Evolutionary conservation across 805 yeast species (phyloP).

Genomic region (Schwanniomyces pseudopolymorphus): DNA sequence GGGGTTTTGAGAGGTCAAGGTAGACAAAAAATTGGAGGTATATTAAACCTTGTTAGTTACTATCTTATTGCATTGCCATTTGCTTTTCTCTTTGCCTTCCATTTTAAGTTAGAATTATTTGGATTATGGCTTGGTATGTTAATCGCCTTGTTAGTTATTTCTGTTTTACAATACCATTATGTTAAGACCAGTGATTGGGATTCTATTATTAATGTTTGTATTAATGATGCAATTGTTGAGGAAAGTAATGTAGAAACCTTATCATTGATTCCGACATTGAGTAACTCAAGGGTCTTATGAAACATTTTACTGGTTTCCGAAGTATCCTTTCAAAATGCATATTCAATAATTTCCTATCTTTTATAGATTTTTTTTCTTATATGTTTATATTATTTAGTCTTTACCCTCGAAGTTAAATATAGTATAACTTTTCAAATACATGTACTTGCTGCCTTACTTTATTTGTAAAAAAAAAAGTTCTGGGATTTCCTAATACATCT

Average conservation of each 20-base stretch:
- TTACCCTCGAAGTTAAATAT: no score
- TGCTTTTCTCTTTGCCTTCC: slow-evolving; percentile 45
- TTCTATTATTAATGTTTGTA: slow-evolving; percentile 35
- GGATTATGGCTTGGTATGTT: slow-evolving; percentile 54
- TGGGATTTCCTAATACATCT: background rate
- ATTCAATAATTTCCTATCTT: background rate
- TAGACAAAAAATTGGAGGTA: slow-evolving; percentile 55
- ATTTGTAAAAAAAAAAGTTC: no score
- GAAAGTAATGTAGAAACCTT: slow-evolving; percentile 29
- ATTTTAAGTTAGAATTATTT: slow-evolving; percentile 34
- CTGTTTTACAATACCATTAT: slow-evolving; percentile 40
- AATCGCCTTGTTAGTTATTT: slow-evolving; percentile 40
- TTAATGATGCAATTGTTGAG: slow-evolving; percentile 43
- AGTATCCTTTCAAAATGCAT: background rate
- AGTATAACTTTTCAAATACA: no score
- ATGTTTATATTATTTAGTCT: background rate
- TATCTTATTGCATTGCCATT: slow-evolving; percentile 51
- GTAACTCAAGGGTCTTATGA: slow-evolving; percentile 15
- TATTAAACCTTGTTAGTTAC: slow-evolving; percentile 47
- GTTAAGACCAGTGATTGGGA: slow-evolving; percentile 47
- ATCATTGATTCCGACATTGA: slow-evolving; percentile 29
- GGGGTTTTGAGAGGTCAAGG: slow-evolving; percentile 62
- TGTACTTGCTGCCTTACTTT: no score
- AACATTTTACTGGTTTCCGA: background rate
- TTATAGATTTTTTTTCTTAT: background rate